Evolutionary conservation across 352 stramenopile genomes (phyloP).

Genomic region (Phytophthora pluvialis): DNA sequence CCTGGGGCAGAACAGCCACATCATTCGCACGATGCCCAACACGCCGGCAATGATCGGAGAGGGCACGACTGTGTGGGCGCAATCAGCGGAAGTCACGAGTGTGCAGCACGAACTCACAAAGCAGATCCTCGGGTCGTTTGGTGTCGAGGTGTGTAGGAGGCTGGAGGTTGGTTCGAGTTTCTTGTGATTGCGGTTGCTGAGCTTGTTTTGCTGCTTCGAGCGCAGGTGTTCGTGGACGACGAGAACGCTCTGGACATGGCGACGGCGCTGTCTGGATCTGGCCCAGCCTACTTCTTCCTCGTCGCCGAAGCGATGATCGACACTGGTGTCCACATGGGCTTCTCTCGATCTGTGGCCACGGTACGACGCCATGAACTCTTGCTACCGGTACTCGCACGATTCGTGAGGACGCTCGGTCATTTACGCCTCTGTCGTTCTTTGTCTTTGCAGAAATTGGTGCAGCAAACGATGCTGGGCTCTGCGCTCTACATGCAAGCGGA

Average conservation of each 20-base stretch:
- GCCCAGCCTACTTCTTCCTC: constrained; percentile 97
- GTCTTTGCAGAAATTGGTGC: constrained; percentile 84
- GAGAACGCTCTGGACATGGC: constrained; percentile 96
- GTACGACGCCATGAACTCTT: constrained; percentile 30
- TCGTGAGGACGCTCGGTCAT: not conserved
- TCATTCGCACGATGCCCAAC: constrained; percentile 97
- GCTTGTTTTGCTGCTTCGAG: not conserved
- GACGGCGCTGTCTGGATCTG: constrained; percentile 93
- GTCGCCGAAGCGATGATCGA: constrained; percentile 97
- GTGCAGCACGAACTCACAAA: constrained; percentile 81
- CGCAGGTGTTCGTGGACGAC: constrained; percentile 92
- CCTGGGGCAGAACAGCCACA: constrained; percentile 63
- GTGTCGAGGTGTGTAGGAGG: constrained; percentile 72
- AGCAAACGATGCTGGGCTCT: constrained; percentile 94
- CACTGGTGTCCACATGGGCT: constrained; percentile 95
- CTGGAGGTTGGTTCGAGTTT: not conserved
- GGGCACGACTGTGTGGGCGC: constrained; percentile 95
- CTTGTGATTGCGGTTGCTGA: not conserved
- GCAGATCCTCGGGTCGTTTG: constrained; percentile 90
- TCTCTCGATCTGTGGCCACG: constrained; percentile 92
- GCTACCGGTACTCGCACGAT: not conserved
- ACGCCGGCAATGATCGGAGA: constrained; percentile 95
- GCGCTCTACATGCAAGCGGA: constrained; percentile 94
- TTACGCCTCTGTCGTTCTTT: constrained; percentile 3
- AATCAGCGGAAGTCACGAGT: constrained; percentile 76